A percentile compares a stretch with the other conserved stretches of the same genome.
Conservation (phyloP, 768 basidiomycete genomes). For the Lactarius deliciosus region DNA sequence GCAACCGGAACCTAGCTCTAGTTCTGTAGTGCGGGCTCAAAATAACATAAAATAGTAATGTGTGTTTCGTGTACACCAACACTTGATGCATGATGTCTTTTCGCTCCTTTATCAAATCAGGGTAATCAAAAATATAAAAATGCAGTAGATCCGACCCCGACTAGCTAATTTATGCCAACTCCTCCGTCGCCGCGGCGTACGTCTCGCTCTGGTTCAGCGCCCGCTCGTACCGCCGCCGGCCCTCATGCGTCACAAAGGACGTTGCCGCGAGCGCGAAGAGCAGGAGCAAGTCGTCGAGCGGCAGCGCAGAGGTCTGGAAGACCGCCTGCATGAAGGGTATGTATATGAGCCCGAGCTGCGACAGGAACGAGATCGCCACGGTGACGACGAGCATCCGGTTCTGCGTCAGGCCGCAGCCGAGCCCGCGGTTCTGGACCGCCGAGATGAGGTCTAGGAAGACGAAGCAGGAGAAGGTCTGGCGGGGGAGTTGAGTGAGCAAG, state of each 20-base stretch:
- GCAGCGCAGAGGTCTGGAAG: slow-evolving; percentile 90
- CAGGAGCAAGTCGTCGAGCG: slow-evolving; percentile 62
- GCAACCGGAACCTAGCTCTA: too few species aligned
- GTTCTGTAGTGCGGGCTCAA: too few species aligned
- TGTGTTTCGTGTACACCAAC: too few species aligned
- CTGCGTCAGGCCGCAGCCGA: slow-evolving; percentile 77
- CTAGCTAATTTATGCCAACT: slow-evolving; percentile 44
- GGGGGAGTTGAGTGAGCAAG: too few species aligned
- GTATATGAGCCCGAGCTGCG: slow-evolving; percentile 85
- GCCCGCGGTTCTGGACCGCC: slow-evolving; percentile 90
- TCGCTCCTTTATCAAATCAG: too few species aligned
- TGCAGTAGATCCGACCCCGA: not conserved
- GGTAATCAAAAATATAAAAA: not conserved
- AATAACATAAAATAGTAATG: too few species aligned
- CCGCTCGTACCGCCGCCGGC: slow-evolving; percentile 74
- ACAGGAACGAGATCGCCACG: slow-evolving; percentile 80
- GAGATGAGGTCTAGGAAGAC: slow-evolving; percentile 97
- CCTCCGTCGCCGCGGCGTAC: slow-evolving; percentile 52
- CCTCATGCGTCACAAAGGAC: slow-evolving; percentile 75
- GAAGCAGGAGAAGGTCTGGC: slow-evolving; percentile 95
- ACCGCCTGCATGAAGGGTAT: slow-evolving; percentile 87
- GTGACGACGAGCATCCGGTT: slow-evolving; percentile 91
- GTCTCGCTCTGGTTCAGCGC: slow-evolving; percentile 53
- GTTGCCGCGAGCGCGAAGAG: slow-evolving; percentile 65
- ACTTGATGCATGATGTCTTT: too few species aligned